phyloP scores from a whole-genome alignment of 2,329 filamentous ascomycete genomes.

The Shiraia sp. region DNA sequence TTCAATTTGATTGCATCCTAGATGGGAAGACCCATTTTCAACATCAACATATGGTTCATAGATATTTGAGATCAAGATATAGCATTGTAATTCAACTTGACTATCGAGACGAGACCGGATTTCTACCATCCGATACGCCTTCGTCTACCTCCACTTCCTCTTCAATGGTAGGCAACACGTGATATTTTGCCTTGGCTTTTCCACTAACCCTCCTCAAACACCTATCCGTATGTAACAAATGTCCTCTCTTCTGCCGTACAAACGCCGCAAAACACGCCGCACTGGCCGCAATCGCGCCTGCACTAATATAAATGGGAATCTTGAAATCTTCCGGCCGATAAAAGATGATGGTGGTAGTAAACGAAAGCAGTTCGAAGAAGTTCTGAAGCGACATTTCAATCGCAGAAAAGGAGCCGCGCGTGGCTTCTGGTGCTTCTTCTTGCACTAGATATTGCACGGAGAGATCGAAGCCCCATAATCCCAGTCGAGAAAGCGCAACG shows the following conservation, averaged over 20 bases:
- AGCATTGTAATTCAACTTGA: no score
- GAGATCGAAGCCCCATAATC: conserved; percentile 55
- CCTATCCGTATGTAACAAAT: conserved; percentile 44
- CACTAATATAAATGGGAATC: conserved; percentile 64
- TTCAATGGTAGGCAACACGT: conserved; percentile 26
- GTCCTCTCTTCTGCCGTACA: conserved; percentile 61
- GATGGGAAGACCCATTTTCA: no score
- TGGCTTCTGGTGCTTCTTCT: conserved; percentile 44
- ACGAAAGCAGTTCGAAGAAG: conserved; percentile 70
- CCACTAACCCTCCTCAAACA: conserved; percentile 20
- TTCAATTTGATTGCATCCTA: no score
- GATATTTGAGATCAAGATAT: no score
- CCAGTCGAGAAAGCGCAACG: conserved; percentile 48
- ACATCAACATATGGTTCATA: no score
- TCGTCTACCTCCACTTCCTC: conserved; percentile 22
- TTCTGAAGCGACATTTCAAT: conserved; percentile 71
- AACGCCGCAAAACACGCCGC: conserved; percentile 60
- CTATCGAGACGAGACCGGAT: no score
- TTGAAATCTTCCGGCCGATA: conserved; percentile 65
- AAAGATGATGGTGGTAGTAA: conserved; percentile 67
- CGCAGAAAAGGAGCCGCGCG: conserved; percentile 69
- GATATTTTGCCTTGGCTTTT: conserved; percentile 14
- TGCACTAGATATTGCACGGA: conserved; percentile 53
- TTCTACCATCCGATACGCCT: background rate
- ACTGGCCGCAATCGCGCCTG: conserved; percentile 55